These are phyloP conservation scores for Juglanconis sp. DNA, from an alignment of 2,329 filamentous ascomycete species.

Conservation along the genomic window DNA sequence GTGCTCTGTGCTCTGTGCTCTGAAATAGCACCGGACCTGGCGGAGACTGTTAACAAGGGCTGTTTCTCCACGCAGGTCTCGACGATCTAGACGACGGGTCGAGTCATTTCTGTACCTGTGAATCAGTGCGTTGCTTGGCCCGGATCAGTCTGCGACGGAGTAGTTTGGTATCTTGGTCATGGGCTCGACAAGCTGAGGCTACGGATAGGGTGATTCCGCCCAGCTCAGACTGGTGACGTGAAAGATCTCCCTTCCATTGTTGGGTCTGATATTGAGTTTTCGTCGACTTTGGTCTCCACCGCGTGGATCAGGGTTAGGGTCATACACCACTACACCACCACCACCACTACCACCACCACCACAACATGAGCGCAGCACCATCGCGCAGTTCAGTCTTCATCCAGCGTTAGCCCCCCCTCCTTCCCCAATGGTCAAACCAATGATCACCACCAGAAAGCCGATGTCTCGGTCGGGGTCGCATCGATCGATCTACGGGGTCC, in stretches of 20 bases:
- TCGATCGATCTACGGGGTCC: background rate
- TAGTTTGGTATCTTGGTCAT: background rate
- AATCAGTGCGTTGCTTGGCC: background rate
- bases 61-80: too few relatives aligned
- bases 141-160: background rate
- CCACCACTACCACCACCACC: background rate
- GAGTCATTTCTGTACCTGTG: background rate
- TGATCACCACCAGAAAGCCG: background rate
- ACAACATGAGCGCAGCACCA: background rate
- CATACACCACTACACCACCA: background rate
- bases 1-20: background rate
- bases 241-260: background rate
- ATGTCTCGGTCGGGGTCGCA: background rate
- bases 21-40: conserved; percentile 6
- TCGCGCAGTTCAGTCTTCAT: background rate
- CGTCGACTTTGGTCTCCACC: background rate
- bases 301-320: background rate
- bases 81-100: background rate
- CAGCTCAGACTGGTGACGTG: background rate
- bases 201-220: background rate
- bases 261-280: background rate
- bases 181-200: background rate
- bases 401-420: background rate
- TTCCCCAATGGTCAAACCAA: background rate
- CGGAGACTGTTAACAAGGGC: background rate